Evolutionary conservation across 1,284 basidiomycete genomes (phyloP).

Genomic region (Rhodotorula sp.): DNA sequence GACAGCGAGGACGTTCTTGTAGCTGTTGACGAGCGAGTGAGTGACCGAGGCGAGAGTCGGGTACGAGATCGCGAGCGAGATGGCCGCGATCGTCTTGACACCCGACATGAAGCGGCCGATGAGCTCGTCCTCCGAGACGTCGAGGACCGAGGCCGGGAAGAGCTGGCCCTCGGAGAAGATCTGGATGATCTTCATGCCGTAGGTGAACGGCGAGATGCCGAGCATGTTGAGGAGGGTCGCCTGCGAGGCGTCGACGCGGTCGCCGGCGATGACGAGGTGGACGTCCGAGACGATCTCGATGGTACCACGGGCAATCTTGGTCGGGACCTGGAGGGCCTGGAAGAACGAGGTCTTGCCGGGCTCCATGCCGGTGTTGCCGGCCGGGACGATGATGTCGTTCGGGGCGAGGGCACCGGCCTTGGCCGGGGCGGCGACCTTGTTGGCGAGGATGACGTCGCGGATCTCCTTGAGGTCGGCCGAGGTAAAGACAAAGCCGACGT

Average conservation of each 20-base stretch:
- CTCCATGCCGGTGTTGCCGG: slow-evolving; percentile 99
- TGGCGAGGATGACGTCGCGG: slow-evolving; percentile 85
- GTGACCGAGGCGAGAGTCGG: slow-evolving; percentile 90
- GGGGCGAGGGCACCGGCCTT: slow-evolving; percentile 97
- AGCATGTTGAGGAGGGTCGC: slow-evolving; percentile 99
- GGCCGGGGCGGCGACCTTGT: slow-evolving; percentile 97
- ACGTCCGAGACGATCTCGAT: slow-evolving; percentile 99
- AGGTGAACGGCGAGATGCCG: slow-evolving; percentile 59
- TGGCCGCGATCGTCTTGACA: slow-evolving; percentile 91
- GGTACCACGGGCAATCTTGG: slow-evolving; percentile 99
- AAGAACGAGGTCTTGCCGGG: slow-evolving; percentile 99
- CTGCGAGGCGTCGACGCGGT: slow-evolving; percentile 93
- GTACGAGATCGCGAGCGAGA: slow-evolving; percentile 93
- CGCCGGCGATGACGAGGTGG: slow-evolving; percentile 87
- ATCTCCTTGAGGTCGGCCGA: slow-evolving; percentile 87
- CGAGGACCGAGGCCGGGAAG: slow-evolving; percentile 88
- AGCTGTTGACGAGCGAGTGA: slow-evolving; percentile 95
- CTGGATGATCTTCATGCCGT: slow-evolving; percentile 61
- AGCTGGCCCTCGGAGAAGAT: slow-evolving; percentile 89
- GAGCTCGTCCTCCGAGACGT: slow-evolving; percentile 87
- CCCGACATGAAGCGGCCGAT: slow-evolving; percentile 86
- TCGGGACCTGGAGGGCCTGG: slow-evolving; percentile 99
- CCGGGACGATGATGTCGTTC: slow-evolving; percentile 85
- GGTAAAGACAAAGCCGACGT: slow-evolving; percentile 99
- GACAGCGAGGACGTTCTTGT: slow-evolving; percentile 90